These are phyloP conservation scores for Epichloe scottii DNA, from an alignment of 2,329 filamentous ascomycete genomes.

Conservation along the genomic window DNA sequence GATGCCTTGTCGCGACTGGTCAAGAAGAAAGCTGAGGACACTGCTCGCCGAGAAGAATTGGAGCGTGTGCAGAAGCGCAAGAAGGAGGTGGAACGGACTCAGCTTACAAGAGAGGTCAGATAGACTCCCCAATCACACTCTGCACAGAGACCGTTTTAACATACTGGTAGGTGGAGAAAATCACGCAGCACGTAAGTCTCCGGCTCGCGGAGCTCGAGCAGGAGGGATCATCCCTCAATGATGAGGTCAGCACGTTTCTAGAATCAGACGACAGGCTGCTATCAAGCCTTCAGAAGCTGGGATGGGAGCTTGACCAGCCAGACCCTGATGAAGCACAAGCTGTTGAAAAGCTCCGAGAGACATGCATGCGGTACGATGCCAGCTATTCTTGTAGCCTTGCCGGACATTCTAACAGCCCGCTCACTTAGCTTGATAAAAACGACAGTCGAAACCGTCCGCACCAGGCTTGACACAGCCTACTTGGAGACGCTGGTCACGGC, in stretches of 20 bases:
- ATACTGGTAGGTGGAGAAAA: slow-evolving; percentile 30
- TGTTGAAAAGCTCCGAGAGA: slow-evolving; percentile 45
- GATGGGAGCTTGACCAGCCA: slow-evolving; percentile 44
- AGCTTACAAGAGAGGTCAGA: slow-evolving; percentile 29
- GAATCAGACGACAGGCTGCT: slow-evolving; percentile 54
- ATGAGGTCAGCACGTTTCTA: slow-evolving; percentile 37
- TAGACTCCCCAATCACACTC: background rate
- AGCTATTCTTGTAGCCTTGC: too few relatives aligned
- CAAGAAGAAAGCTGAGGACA: slow-evolving; percentile 24
- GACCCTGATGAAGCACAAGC: slow-evolving; percentile 38
- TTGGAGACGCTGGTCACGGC: slow-evolving; percentile 29
- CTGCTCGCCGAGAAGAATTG: slow-evolving; percentile 17
- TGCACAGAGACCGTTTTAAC: background rate
- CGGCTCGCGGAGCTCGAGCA: slow-evolving; percentile 37
- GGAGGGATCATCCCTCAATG: slow-evolving; percentile 34
- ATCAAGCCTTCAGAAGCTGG: slow-evolving; percentile 52
- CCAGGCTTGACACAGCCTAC: slow-evolving; percentile 43
- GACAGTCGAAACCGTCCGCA: slow-evolving; percentile 41
- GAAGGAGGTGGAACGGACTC: slow-evolving; percentile 26
- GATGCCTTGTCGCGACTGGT: slow-evolving; percentile 42
- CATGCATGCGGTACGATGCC: slow-evolving; percentile 34
- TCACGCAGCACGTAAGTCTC: slow-evolving; percentile 33
- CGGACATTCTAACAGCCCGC: background rate
- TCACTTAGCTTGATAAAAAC: slow-evolving; percentile 44
- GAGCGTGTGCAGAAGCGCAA: slow-evolving; percentile 17